Percentiles rank a stretch among this genome's conserved stretches.
Conservation (phyloP, 1,284 basidiomycete genomes). For the Apiotrichum akiyoshidainum region DNA sequence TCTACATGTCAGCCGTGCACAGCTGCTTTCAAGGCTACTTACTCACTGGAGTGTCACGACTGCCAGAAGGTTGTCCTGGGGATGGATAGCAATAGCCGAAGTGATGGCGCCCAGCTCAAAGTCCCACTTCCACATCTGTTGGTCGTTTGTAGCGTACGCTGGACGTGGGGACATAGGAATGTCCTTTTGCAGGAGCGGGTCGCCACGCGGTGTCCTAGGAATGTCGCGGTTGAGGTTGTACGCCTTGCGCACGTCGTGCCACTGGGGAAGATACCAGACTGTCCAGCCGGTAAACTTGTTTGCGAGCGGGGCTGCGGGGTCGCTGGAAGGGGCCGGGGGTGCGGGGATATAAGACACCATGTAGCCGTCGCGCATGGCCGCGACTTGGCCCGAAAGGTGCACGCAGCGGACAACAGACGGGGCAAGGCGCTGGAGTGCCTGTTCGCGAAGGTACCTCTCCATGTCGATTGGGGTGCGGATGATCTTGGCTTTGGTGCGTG, state of each 20-base stretch:
- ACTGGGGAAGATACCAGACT: conserved; percentile 3
- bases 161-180: conserved; percentile 4
- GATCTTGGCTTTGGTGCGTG: not conserved
- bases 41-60: conserved; percentile 1
- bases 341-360: not conserved
- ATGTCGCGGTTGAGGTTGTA: not conserved
- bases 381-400: not conserved
- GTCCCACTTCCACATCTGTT: conserved; percentile 12
- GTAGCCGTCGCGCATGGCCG: conserved; percentile 7
- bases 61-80: conserved; percentile 9
- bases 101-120: not conserved
- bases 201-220: not conserved
- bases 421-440: not conserved
- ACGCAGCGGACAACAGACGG: conserved; percentile 5
- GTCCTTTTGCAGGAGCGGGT: not conserved
- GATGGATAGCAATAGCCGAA: conserved; percentile 4
- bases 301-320: not conserved
- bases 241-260: conserved; percentile 4
- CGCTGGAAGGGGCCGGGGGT: not conserved
- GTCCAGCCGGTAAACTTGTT: conserved; percentile 5
- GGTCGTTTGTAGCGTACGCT: not conserved
- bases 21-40: not conserved
- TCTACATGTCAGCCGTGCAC: not conserved
- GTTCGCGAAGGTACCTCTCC: conserved; percentile 8
- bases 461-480: conserved; percentile 1